Conservation (phyloP, 1,284 basidiomycete species). For the Farysia itapuensis region DNA sequence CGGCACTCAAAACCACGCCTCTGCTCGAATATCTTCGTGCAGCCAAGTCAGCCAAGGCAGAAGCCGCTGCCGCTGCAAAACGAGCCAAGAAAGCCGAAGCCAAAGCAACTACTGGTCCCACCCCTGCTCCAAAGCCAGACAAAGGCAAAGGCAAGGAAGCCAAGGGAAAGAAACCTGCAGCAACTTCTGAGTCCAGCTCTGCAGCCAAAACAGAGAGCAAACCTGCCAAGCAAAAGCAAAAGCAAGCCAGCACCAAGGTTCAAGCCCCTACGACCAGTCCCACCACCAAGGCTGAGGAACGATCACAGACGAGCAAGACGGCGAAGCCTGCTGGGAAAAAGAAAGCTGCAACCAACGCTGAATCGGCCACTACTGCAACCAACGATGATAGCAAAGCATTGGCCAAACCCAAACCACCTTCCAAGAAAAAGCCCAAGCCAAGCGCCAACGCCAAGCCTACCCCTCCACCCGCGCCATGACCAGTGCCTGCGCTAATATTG, state of each 20-base stretch:
- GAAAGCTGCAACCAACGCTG: neutral
- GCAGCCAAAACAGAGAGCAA: too few species aligned
- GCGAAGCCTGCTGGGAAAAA: neutral
- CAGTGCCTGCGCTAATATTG: neutral
- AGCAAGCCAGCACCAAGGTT: neutral
- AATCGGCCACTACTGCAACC: neutral
- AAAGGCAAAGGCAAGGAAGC: conserved; percentile 16
- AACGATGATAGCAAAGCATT: neutral
- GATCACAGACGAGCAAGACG: too few species aligned
- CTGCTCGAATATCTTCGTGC: conserved; percentile 44
- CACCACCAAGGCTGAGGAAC: too few species aligned
- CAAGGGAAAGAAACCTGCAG: neutral
- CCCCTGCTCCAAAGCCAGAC: conserved; percentile 1
- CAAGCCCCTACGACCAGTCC: too few species aligned
- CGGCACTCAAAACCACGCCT: conserved; percentile 35
- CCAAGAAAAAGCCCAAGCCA: conserved; percentile 5
- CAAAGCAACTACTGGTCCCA: conserved; percentile 1
- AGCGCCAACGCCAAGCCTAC: neutral
- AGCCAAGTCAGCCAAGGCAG: conserved; percentile 25
- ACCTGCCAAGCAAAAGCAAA: neutral
- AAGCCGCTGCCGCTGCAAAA: conserved; percentile 16
- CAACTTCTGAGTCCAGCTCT: too few species aligned
- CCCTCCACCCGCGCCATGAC: neutral
- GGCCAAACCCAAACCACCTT: neutral
- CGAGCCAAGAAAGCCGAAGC: conserved; percentile 17